phyloP scores from a whole-genome alignment of 768 basidiomycete genomes.

The Lactarius indigo region DNA sequence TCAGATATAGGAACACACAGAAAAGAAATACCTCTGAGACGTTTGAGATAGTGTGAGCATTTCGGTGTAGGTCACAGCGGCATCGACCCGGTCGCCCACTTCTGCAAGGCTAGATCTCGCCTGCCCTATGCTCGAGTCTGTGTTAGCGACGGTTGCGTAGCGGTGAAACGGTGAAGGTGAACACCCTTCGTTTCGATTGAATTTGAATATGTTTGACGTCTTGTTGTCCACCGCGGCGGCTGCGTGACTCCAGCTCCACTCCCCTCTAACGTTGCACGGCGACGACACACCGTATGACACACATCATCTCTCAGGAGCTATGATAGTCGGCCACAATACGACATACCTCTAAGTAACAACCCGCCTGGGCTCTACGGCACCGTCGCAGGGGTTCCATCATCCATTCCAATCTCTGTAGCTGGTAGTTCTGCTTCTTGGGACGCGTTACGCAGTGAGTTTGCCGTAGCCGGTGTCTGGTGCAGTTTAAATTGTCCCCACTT shows the following conservation, averaged over 20 bases:
- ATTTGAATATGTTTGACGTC: too few relatives aligned
- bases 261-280: background rate
- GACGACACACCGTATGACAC: background rate
- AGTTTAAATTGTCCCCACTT: slow-evolving; percentile 15
- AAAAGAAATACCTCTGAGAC: too few relatives aligned
- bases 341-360: background rate
- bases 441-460: background rate
- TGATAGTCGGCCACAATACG: background rate
- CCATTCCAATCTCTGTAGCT: background rate
- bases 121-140: too few relatives aligned
- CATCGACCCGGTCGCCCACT: too few relatives aligned
- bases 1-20: too few relatives aligned
- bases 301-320: background rate
- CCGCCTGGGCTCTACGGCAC: slow-evolving; percentile 3
- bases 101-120: too few relatives aligned
- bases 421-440: background rate
- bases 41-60: too few relatives aligned
- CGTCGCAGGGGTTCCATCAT: background rate
- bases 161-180: too few relatives aligned
- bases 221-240: too few relatives aligned
- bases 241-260: background rate
- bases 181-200: too few relatives aligned
- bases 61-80: too few relatives aligned
- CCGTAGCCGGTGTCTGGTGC: background rate
- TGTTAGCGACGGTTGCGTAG: too few relatives aligned